Evolutionary conservation across 306 rosid species (phyloP).

Genomic region (Vicia faba): DNA sequence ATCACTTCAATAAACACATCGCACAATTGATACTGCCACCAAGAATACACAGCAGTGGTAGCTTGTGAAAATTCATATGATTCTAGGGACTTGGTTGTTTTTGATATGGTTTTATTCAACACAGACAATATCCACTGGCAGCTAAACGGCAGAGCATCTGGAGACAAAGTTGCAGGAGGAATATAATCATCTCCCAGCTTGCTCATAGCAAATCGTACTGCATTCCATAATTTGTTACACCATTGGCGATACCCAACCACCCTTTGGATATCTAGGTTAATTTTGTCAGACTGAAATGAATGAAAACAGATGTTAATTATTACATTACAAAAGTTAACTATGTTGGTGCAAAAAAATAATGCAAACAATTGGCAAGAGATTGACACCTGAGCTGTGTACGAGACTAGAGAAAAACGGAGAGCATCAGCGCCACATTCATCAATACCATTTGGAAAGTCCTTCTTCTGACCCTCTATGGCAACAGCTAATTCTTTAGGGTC

Average conservation of each 20-base stretch:
- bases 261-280: slow-evolving; percentile 90
- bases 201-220: slow-evolving; percentile 86
- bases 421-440: slow-evolving; percentile 96
- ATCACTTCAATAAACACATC: slow-evolving; percentile 93
- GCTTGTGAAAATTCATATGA: slow-evolving; percentile 77
- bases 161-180: slow-evolving; percentile 55
- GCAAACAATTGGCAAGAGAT: slow-evolving; percentile 18
- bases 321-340: slow-evolving; percentile 18
- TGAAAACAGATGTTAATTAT: slow-evolving; percentile 7
- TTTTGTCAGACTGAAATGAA: slow-evolving; percentile 84
- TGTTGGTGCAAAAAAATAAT: not conserved
- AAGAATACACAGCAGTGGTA: slow-evolving; percentile 71
- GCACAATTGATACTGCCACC: slow-evolving; percentile 97
- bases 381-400: slow-evolving; percentile 92
- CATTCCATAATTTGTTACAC: slow-evolving; percentile 98
- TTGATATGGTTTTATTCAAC: slow-evolving; percentile 72
- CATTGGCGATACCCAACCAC: slow-evolving; percentile 95
- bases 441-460: slow-evolving; percentile 92
- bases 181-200: slow-evolving; percentile 86
- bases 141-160: slow-evolving; percentile 76
- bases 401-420: slow-evolving; percentile 87
- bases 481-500: slow-evolving; percentile 74
- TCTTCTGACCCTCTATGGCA: slow-evolving; percentile 84
- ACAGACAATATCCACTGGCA: slow-evolving; percentile 91
- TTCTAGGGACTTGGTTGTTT: slow-evolving; percentile 61